Base-by-base conservation (phyloP, 2,329 filamentous ascomycete species). In the Cladosporium sp. region DNA sequence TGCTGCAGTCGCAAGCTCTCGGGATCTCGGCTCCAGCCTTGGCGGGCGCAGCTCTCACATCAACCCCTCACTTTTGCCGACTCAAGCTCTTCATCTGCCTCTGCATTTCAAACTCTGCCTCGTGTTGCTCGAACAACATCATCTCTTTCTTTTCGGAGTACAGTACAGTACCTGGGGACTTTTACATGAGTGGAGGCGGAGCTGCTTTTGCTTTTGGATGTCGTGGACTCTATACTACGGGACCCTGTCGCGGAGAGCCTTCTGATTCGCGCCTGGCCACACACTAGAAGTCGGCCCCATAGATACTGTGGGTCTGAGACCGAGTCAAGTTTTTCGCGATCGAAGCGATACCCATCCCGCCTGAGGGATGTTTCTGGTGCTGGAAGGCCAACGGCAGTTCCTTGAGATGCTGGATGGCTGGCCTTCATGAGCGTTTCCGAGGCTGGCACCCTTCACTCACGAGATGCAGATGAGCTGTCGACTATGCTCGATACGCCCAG, bases 261-360 rank as follows among this genome's bases (percentile, higher is more conserved):
- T 41, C 19, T 27, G 24, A 22, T 48, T 41, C 40, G 45, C 37
- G 37, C 40, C 37, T 48, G 37, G 45, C 27, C 27, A 13, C 37
- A 40, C 45, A 37, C 45, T 48, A 48, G 36, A 19, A 20, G 32
- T n/a, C 45, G 45, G 45, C 45, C 36, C 45, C 45, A 48, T 48
- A 18, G 18, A 40, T 20, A 22, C 15, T 19, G 45, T 48, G 45
- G 45, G 45, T 48, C 45, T 41, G 17, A 17, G 12, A 27, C 17
- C 45, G 45, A 48, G 45, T 48, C 45, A 48, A 48, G 37, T 22
- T 40, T 40, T 48, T 38, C 38, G 15, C 29, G 39, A 18, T 19
- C 45, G 37, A 40, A 36, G 37, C 37, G 37, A 15, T 17, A 17
- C 45, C 9, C 37, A n/a, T 12, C 27, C 37, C 45, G 24, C 37